These are phyloP conservation scores for Linnemannia schmuckeri DNA, from an alignment of 192 early-diverging fungal species.

Conservation along the genomic window DNA sequence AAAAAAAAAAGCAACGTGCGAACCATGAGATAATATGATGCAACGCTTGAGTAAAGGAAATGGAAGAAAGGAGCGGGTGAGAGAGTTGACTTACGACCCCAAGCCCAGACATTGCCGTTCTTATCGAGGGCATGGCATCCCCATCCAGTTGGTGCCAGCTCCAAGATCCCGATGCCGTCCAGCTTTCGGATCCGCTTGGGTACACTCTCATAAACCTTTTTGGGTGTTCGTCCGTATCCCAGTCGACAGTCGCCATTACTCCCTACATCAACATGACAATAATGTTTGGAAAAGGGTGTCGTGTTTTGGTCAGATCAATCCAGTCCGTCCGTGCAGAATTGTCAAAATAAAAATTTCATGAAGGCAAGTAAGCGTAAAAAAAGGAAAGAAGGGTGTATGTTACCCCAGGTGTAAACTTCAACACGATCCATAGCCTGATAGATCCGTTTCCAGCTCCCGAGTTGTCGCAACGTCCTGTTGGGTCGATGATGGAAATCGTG, in stretches of 20 bases:
- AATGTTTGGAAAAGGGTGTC: neutral
- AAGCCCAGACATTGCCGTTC: conserved; percentile 47
- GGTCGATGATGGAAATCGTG: conserved; percentile 29
- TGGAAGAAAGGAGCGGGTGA: neutral
- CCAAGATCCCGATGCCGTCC: conserved; percentile 41
- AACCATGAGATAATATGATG: conserved; percentile 2
- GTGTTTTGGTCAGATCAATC: neutral
- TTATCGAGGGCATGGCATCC: conserved; percentile 47
- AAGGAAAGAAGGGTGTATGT: neutral
- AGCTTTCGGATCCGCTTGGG: conserved; percentile 41
- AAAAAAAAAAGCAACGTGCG: neutral
- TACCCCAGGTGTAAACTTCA: conserved; percentile 56
- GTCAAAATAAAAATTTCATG: neutral
- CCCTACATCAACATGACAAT: conserved; percentile 7
- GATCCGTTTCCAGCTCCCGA: conserved; percentile 36
- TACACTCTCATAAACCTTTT: conserved; percentile 44
- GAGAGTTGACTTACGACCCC: conserved; percentile 39
- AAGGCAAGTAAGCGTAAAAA: neutral
- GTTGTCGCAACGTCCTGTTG: conserved; percentile 1
- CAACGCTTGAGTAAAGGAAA: neutral
- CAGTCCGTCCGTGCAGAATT: neutral
- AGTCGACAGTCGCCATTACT: conserved; percentile 36
- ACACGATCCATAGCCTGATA: conserved; percentile 52
- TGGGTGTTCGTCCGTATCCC: conserved; percentile 40
- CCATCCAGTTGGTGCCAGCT: conserved; percentile 43